A percentile compares a stretch with the other conserved stretches of the same genome.
These are phyloP conservation scores for Lepraria neglecta DNA, from an alignment of 495 filamentous ascomycete species.

Conservation along the genomic window DNA sequence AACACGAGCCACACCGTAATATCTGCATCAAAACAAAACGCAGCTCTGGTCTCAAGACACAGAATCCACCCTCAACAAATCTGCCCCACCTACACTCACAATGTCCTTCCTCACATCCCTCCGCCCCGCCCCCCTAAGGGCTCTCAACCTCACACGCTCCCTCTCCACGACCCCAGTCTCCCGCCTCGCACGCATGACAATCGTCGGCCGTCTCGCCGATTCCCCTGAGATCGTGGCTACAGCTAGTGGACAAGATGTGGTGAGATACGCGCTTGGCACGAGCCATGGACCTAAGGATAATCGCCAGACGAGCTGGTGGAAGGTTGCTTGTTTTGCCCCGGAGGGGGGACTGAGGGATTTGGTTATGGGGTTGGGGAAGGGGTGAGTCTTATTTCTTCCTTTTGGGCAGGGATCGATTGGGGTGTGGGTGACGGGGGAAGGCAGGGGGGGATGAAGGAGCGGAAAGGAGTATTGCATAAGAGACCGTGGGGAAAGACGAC, in stretches of 20 bases:
- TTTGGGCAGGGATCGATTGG: background rate
- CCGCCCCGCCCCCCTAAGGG: slow-evolving; percentile 9
- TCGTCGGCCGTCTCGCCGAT: slow-evolving; percentile 67
- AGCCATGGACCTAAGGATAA: slow-evolving; percentile 52
- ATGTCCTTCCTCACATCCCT: slow-evolving; percentile 26
- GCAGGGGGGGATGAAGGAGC: background rate
- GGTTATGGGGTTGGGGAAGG: slow-evolving; percentile 63
- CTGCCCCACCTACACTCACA: slow-evolving; percentile 12
- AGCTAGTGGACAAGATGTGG: slow-evolving; percentile 56
- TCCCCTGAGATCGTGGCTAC: slow-evolving; percentile 63
- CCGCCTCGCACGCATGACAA: slow-evolving; percentile 52
- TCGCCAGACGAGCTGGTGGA: slow-evolving; percentile 70
- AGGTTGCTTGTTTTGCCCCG: slow-evolving; percentile 55
- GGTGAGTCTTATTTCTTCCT: slow-evolving; percentile 50
- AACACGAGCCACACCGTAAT: too few relatives aligned
- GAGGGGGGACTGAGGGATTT: slow-evolving; percentile 57
- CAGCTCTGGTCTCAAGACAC: background rate
- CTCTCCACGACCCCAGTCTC: slow-evolving; percentile 43
- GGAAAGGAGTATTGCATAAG: too few relatives aligned
- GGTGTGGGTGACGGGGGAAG: background rate
- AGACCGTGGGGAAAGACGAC: too few relatives aligned
- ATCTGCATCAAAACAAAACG: too few relatives aligned
- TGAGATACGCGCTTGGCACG: slow-evolving; percentile 53
- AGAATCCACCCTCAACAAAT: background rate
- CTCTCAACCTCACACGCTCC: slow-evolving; percentile 35